Evolutionary conservation across 164 flowering plant genomes (phyloP), one percentile per base, ranked within the genome.

Genomic region (Liriodendron chinense): DNA sequence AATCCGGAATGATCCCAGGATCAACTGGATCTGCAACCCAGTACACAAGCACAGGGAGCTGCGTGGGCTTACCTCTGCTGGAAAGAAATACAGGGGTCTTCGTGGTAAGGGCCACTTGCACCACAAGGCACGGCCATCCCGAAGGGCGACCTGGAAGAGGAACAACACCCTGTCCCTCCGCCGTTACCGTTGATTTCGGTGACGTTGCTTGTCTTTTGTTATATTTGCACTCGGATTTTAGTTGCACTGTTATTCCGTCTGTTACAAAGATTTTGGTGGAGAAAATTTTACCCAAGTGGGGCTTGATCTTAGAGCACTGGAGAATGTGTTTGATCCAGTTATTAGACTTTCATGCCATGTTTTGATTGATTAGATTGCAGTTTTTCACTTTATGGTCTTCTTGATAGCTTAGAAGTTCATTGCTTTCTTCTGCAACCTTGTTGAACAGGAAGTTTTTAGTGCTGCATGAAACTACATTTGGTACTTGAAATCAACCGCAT

Each of bases 101-200:
- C 80, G 85, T 8, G 89, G 89, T 43, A 86, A 77, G 73, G 89
- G 89, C 13, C 89, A 86, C 73, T 68, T 78, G 75, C 76, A 85
- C 74, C 87, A 83, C 85, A 85, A 86, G 73, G 79, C 80, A 3
- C 78, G 89, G 9, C 89, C 89, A 8, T 84, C 87, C 1, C 77
- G 87, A 16, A 82, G 87, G 72, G 95, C 95, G 8, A 91, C 88
- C 68, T 91, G 95, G 92, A 91, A 91, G 92, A 89, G 91, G 72
- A 89, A 89, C 92, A 80, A 91, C 69, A 91, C 95, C 26, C 86
- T 89, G 21, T 89, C 95, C 10, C 88, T 89, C 14, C 88, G 88
- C 22, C 89, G 95, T 13, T 89, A 87, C 77, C 89, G 95, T 61
- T 91, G 63, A 79, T 72, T 65, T 74, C 14, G 77, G 83, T 65